phyloP scores from a whole-genome alignment of 2,329 filamentous ascomycete species.

The Coniochaeta pulveracea region DNA sequence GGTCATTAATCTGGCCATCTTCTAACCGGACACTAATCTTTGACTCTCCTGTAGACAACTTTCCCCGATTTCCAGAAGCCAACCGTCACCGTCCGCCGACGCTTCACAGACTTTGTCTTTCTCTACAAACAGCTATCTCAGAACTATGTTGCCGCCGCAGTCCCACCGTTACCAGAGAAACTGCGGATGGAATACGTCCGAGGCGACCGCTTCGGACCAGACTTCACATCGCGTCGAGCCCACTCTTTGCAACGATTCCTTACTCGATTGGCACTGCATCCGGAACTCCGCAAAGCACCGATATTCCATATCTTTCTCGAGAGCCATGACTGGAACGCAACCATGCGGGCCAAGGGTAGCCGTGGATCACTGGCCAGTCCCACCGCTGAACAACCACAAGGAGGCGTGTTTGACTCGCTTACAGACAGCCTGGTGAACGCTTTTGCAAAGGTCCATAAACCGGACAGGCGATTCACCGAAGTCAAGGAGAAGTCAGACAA shows the following conservation, averaged over 20 bases:
- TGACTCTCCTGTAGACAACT: constrained; percentile 54
- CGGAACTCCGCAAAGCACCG: constrained; percentile 70
- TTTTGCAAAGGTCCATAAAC: constrained; percentile 92
- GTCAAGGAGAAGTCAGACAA: constrained; percentile 89
- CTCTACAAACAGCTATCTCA: constrained; percentile 81
- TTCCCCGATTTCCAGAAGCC: constrained; percentile 86
- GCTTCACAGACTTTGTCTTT: constrained; percentile 97
- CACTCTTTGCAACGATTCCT: constrained; percentile 90
- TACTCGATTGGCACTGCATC: constrained; percentile 75
- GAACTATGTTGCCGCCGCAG: constrained; percentile 84
- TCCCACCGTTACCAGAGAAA: constrained; percentile 93
- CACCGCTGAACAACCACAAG: constrained; percentile 22
- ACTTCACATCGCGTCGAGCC: constrained; percentile 82
- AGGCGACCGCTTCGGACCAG: constrained; percentile 84
- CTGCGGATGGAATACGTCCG: constrained; percentile 99
- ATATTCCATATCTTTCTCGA: constrained; percentile 87
- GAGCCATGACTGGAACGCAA: constrained; percentile 90
- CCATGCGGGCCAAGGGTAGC: constrained; percentile 84
- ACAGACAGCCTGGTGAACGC: constrained; percentile 95
- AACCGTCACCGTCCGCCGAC: constrained; percentile 68
- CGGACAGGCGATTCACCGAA: constrained; percentile 88
- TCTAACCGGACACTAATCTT: constrained; percentile 8
- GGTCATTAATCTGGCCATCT: not conserved
- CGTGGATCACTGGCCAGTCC: constrained; percentile 37
- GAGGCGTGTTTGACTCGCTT: constrained; percentile 85